phyloP scores from a whole-genome alignment of 306 rosid genomes.

The Cyclanthera cordifolia region DNA sequence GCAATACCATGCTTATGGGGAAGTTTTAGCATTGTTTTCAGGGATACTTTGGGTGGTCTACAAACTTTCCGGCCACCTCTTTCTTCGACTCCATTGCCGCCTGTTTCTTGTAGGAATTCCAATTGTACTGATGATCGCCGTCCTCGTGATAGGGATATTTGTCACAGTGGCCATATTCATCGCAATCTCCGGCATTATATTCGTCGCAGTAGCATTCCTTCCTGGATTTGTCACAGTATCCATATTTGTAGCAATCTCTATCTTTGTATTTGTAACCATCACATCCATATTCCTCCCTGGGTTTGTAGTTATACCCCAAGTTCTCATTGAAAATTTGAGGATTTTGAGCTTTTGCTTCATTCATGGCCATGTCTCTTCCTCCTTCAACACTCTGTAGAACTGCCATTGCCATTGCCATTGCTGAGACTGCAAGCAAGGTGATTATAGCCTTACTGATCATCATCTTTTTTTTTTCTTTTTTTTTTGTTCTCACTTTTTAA shows the following conservation, averaged over 20 bases:
- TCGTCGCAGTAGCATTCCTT: background rate
- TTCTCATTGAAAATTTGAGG: background rate
- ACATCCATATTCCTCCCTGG: background rate
- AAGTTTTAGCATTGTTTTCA: background rate
- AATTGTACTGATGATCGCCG: background rate
- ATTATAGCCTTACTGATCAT: background rate
- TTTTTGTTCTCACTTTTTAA: background rate
- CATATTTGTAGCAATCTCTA: background rate
- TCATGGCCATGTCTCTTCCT: background rate
- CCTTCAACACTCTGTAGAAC: background rate
- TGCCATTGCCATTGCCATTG: background rate
- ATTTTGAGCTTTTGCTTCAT: background rate
- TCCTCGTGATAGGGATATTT: background rate
- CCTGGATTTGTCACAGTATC: background rate
- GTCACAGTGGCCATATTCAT: conserved; percentile 1
- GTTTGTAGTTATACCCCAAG: background rate
- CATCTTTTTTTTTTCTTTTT: background rate
- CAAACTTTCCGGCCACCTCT: background rate
- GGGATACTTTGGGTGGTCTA: background rate
- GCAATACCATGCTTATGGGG: background rate
- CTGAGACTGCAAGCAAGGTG: background rate
- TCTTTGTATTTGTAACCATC: background rate
- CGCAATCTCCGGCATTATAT: background rate
- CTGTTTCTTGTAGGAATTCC: background rate
- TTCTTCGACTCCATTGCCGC: background rate